Base-by-base conservation (phyloP, 306 rosid species). In the Lathyrus oleraceus region DNA sequence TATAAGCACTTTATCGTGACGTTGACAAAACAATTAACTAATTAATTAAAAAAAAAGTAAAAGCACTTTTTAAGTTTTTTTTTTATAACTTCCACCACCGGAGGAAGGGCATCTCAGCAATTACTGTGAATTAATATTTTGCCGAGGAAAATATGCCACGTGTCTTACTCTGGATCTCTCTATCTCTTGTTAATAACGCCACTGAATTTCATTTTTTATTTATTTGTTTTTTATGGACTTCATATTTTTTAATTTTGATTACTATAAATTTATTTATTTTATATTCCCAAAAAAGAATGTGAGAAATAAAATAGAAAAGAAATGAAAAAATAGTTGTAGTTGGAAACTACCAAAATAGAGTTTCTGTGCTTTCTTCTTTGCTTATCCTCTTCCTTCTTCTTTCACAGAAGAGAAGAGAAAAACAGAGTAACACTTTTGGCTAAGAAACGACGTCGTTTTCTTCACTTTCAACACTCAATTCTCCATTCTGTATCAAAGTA, bases 71-170 rank as follows among this genome's bases (percentile, higher is more conserved):
- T 7, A 32, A 11, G 20, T 5, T 5, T 11, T 14, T 6, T 5
- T 25, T 8, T 8, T 2, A 2, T 32, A 6, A 32, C 38, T 32
- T 32, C 38, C 38, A 32, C 38, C 2, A 32, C 11, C 6, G 2
- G 5, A 15, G 12, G 30, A 67, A 54, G 71, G 72, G 72, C 20
- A 49, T 48, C 2, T 49, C 12, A 11, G 59, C 44, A 67, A 67
- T 10, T 35, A 3, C 5, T 35, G 8, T 12, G 6, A 11, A 35
- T 4, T 21, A 61, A 51, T 9, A 19, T 19, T 64, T 27, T 64
- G 25, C 8, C 2, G 17, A 73, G 67, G 81, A 77, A 81, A 85
- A 79, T 42, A 10, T n/a, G 42, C 82, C 82, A 87, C 96, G 96
- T 86, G 95, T 83, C 85, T 4, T 21, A 0, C 52, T 79, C 73